Conservation (phyloP, 2,329 filamentous ascomycete species). For the Hymenoscyphus occultus region DNA sequence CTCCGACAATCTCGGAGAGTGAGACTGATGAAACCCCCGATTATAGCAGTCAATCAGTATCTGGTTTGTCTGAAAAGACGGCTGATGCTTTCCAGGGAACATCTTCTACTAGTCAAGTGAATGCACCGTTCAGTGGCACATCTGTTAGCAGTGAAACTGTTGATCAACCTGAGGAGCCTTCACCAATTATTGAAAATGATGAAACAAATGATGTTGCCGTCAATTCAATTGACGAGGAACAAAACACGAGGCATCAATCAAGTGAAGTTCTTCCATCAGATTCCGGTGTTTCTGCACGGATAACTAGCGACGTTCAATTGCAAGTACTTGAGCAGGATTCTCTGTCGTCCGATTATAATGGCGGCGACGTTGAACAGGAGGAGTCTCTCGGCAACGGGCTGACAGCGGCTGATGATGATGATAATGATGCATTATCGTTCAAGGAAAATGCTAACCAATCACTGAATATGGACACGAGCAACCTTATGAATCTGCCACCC, state of each 20-base stretch:
- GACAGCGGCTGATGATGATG: not conserved
- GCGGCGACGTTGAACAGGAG: not conserved
- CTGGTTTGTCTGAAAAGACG: not conserved
- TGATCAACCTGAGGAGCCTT: not conserved
- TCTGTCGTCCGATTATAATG: not conserved
- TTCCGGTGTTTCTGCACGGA: not conserved
- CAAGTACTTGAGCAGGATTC: not conserved
- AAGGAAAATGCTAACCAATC: not conserved
- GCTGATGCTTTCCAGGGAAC: not conserved
- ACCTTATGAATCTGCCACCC: not conserved
- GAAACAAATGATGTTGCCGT: not conserved
- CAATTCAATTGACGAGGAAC: not conserved
- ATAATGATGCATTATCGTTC: not conserved
- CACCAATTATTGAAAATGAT: not conserved
- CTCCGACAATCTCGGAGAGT: not conserved
- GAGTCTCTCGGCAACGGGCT: not conserved
- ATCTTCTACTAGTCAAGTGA: not conserved
- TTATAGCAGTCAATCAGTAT: not conserved
- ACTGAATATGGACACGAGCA: not conserved
- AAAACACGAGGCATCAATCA: not conserved
- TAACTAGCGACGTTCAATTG: not conserved
- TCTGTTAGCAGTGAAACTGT: not conserved
- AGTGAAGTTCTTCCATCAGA: not conserved
- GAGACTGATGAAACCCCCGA: not conserved
- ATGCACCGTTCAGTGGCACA: not conserved